Evolutionary conservation across 208 protist genomes (phyloP).

Genomic region (Novymonas esmeraldas): DNA sequence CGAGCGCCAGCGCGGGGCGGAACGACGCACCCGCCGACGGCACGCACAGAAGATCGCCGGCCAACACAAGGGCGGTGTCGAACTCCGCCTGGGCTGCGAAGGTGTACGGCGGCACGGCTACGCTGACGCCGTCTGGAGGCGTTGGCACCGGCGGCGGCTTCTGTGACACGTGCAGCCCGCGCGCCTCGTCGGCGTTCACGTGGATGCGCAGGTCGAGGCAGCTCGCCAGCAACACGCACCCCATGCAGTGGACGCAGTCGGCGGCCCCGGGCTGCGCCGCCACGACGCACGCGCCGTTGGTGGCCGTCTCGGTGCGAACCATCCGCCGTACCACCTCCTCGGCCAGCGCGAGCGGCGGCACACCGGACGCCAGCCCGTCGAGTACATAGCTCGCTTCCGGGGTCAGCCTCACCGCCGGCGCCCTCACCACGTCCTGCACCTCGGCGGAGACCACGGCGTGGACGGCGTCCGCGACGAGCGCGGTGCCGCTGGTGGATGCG

Average conservation of each 20-base stretch:
- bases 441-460: constrained; percentile 49
- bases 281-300: constrained; percentile 66
- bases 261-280: constrained; percentile 27
- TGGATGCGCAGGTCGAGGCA: constrained; percentile 70
- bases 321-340: constrained; percentile 69
- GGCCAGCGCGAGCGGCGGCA: constrained; percentile 50
- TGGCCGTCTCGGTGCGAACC: constrained; percentile 47
- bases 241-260: constrained; percentile 60
- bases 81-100: constrained; percentile 49
- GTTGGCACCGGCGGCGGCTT: neutral
- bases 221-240: constrained; percentile 56
- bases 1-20: constrained; percentile 43
- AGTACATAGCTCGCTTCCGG: constrained; percentile 51
- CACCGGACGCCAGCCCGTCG: constrained; percentile 49
- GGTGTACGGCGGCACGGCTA: constrained; percentile 39
- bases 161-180: constrained; percentile 28
- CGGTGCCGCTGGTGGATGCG: constrained; percentile 18
- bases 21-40: constrained; percentile 36
- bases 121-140: neutral
- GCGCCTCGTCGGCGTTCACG: constrained; percentile 27
- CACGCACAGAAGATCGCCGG: constrained; percentile 71
- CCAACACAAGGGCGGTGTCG: constrained; percentile 60
- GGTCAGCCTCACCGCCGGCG: constrained; percentile 5
- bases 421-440: constrained; percentile 18
- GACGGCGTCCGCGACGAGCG: constrained; percentile 33